These are phyloP conservation scores for Cenchrus purpureus DNA, from an alignment of 176 grass and related monocot species.

Conservation along the genomic window DNA sequence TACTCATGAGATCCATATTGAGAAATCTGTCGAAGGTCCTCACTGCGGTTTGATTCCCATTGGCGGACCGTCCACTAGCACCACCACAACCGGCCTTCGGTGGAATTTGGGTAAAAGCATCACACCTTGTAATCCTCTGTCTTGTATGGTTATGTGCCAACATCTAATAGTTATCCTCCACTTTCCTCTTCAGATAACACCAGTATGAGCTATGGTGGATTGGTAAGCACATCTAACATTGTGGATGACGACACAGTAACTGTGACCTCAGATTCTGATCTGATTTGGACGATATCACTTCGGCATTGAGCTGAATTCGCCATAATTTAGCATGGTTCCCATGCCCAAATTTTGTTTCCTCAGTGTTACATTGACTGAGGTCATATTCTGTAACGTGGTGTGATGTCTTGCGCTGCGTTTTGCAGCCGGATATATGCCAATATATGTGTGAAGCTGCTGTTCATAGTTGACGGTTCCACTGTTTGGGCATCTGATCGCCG, in stretches of 20 bases:
- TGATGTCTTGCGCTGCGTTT: background rate
- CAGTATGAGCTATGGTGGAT: conserved; percentile 74
- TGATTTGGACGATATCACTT: conserved; percentile 96
- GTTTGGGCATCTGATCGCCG: background rate
- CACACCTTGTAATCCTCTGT: background rate
- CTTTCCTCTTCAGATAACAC: conserved; percentile 54
- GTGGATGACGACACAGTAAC: conserved; percentile 68
- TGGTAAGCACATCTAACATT: conserved; percentile 91
- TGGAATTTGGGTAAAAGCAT: conserved; percentile 78
- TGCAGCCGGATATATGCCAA: background rate
- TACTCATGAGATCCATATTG: conserved; percentile 65
- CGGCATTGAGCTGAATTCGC: conserved; percentile 35
- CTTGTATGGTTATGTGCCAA: background rate
- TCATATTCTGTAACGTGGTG: background rate
- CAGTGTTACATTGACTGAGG: background rate
- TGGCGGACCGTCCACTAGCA: conserved; percentile 55
- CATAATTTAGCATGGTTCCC: conserved; percentile 30
- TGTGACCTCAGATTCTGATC: conserved; percentile 77
- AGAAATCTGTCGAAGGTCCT: conserved; percentile 64
- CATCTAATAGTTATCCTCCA: conserved; percentile 17
- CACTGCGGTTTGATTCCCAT: conserved; percentile 90
- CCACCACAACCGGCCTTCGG: conserved; percentile 78
- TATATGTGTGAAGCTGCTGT: conserved; percentile 14
- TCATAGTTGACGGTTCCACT: conserved; percentile 3
- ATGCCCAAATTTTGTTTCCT: conserved; percentile 36